These are phyloP conservation scores for Dioscorea alata DNA, from an alignment of 106 monocot species.

Conservation along the genomic window DNA sequence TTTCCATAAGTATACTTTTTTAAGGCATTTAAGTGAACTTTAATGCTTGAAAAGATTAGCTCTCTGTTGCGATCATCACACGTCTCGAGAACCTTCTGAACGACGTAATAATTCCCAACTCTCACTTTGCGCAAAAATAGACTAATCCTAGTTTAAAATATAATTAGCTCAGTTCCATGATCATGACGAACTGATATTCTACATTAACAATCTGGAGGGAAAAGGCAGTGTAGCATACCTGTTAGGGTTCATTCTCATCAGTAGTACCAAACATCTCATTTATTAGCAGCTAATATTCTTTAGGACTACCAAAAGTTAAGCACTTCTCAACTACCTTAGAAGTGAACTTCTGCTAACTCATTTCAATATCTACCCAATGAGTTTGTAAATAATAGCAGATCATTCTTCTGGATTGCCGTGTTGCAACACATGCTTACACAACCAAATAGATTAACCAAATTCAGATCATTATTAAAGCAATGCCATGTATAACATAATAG, in stretches of 20 bases:
- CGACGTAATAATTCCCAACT: slow-evolving; percentile 27
- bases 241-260: slow-evolving; percentile 27
- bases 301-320: slow-evolving; percentile 17
- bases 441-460: neutral
- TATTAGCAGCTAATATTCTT: slow-evolving; percentile 14
- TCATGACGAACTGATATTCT: no score
- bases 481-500: no score
- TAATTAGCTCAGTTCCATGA: no score
- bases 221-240: slow-evolving; percentile 1
- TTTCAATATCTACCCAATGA: slow-evolving; percentile 19
- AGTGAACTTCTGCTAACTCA: slow-evolving; percentile 22
- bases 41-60: slow-evolving; percentile 24
- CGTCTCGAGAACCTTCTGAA: slow-evolving; percentile 29
- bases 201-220: no score
- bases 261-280: slow-evolving; percentile 31
- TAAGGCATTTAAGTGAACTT: slow-evolving; percentile 21
- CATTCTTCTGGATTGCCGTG: slow-evolving; percentile 25
- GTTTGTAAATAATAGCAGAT: slow-evolving; percentile 20
- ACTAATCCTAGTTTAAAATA: no score
- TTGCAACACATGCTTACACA: slow-evolving; percentile 22
- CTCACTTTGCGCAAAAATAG: no score
- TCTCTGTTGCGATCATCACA: slow-evolving; percentile 24
- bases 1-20: slow-evolving; percentile 31
- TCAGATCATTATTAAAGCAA: no score
- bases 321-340: slow-evolving; percentile 27